Evolutionary conservation across 73 alveolate genomes (phyloP), one percentile per base, ranked within the genome.

Genomic region (Paramecium caudatum): DNA sequence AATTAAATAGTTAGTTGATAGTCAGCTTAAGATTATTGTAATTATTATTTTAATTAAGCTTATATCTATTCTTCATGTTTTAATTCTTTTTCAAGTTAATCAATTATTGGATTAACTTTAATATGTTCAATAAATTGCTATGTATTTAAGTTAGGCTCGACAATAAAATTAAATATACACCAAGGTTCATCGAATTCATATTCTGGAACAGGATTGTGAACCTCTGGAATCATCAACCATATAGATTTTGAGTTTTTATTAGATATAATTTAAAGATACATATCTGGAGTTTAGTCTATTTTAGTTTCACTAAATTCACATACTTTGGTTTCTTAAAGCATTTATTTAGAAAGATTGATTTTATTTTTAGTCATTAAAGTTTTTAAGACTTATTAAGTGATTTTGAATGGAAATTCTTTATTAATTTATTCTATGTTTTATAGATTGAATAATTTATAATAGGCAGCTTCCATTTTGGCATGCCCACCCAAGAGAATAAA

Each of bases 271-370:
- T 55, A 55, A 4, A 55, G 45, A 21, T 55, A 55, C 80, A 55
- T 55, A 5, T 55, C 80, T 2, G 80, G 80, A 4, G 23, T 16
- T 55, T 9, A 10, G 30, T 55, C 80, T 23, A 55, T 55, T 55
- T 55, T 55, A 55, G 80, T 27, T 10, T 55, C 80, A 55, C 80
- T 27, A 23, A 55, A 55, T 55, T 55, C 80, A 55, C 80, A 55
- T 27, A 55, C 80, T 23, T 55, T 55, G 6, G 80, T 23, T 10
- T 55, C 80, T 27, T 25, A 10, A 16, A 55, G n/a, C 17, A 55
- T 10, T 55, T 55, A 23, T 55, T 55, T 55, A 10, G 10, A 27
- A 1, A 55, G 1, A 0, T 16, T 7, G 30, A 55, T 16, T 12
- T 55, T 55, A 55, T 55, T 55, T 55, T 55, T 55, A 27, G 23